phyloP scores from a whole-genome alignment of 148 eudicot species.

The Suaeda aralocaspica region DNA sequence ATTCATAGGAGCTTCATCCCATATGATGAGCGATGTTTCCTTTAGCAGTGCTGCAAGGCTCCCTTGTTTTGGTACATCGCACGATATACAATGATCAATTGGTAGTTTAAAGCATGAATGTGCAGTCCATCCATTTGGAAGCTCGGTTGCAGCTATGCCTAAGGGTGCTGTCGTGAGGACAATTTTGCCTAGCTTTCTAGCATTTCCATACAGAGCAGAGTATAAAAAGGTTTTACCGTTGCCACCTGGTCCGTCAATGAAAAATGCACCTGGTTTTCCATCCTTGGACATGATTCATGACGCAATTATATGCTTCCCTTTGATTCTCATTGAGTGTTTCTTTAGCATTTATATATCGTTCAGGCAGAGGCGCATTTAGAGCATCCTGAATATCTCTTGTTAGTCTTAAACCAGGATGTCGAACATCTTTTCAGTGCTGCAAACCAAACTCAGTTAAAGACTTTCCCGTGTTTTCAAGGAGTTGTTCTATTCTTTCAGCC shows the following conservation, averaged over 20 bases:
- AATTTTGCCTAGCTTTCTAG: background rate
- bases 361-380: background rate
- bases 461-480: background rate
- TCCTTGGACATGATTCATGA: background rate
- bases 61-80: background rate
- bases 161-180: background rate
- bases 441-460: too few species aligned
- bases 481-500: background rate
- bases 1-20: background rate
- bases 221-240: slow-evolving; percentile 6
- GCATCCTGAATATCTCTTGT: background rate
- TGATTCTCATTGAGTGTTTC: background rate
- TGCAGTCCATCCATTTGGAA: background rate
- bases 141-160: background rate
- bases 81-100: background rate
- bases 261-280: background rate
- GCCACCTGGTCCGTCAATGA: background rate
- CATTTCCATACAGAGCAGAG: background rate
- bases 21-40: background rate
- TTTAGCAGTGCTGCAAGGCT: background rate
- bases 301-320: background rate
- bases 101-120: too few species aligned
- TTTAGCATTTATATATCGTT: too few species aligned
- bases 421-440: background rate
- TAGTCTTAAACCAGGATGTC: background rate